Conservation (phyloP, 208 protist species). For the Acanthamoeba healyi region DNA sequence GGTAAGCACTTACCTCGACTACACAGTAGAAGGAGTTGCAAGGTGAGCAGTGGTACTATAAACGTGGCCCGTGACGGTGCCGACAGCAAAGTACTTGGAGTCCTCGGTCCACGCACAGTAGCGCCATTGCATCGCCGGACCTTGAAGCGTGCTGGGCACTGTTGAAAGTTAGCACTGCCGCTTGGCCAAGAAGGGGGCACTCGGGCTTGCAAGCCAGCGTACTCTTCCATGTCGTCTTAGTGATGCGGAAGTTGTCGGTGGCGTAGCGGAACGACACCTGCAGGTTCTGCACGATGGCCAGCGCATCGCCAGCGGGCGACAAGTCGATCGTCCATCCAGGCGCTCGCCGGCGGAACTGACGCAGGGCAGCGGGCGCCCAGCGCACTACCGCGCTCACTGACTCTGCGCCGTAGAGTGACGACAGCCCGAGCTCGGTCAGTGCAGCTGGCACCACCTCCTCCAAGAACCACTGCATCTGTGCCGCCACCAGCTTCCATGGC, state of each 20-base stretch:
- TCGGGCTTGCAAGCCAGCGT: not conserved
- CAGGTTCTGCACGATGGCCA: slow-evolving; percentile 31
- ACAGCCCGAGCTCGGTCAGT: not conserved
- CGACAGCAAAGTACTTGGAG: too few species aligned
- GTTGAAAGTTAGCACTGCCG: not conserved
- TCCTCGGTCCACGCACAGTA: too few species aligned
- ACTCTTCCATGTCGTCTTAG: slow-evolving; percentile 13
- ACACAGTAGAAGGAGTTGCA: not conserved
- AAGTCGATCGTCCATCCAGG: not conserved
- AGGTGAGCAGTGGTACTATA: not conserved
- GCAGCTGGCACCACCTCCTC: not conserved
- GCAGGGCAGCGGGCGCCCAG: not conserved
- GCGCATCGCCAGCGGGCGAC: not conserved
- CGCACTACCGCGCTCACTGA: slow-evolving; percentile 2
- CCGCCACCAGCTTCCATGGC: too few species aligned
- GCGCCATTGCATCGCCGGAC: too few species aligned
- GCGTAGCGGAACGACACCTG: slow-evolving; percentile 62
- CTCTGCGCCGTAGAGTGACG: not conserved
- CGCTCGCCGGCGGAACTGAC: not conserved
- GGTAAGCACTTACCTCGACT: not conserved
- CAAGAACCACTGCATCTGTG: not conserved
- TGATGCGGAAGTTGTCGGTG: slow-evolving; percentile 64
- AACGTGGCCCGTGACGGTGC: not conserved
- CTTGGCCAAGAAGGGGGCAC: not conserved
- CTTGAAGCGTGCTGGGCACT: not conserved